Percentiles rank a stretch among this genome's conserved stretches.
Conservation (phyloP, 495 filamentous ascomycete species). For the Xylaria curta region DNA sequence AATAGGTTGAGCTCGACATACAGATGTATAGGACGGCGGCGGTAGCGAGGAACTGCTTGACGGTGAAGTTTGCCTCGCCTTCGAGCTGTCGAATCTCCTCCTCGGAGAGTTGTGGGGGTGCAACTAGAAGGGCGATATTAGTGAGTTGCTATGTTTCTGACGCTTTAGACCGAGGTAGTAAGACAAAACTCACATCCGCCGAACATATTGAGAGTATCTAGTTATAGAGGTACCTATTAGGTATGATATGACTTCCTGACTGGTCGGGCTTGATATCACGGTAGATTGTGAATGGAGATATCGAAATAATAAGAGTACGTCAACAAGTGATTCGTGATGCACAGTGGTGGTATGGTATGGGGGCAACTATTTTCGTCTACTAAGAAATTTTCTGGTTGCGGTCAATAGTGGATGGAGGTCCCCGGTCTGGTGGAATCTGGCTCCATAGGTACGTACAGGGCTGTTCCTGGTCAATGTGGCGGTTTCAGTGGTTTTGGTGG, state of each 20-base stretch:
- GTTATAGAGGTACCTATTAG: not conserved
- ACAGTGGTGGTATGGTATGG: conserved; percentile 15
- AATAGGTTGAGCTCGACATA: conserved; percentile 52
- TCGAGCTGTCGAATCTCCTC: conserved; percentile 70
- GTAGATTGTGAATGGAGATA: not conserved
- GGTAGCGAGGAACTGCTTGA: conserved; percentile 66
- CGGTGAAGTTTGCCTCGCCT: conserved; percentile 69
- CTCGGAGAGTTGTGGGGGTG: conserved; percentile 56
- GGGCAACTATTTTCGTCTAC: conserved; percentile 15
- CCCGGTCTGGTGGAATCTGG: not conserved
- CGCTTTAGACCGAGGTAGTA: not conserved
- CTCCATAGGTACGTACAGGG: not conserved
- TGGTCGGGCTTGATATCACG: not conserved
- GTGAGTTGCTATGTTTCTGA: conserved; percentile 25
- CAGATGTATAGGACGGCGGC: conserved; percentile 81
- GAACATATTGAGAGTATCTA: conserved; percentile 47
- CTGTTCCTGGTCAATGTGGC: not conserved
- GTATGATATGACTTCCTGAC: not conserved
- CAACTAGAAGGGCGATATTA: conserved; percentile 37
- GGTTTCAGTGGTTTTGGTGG: not conserved
- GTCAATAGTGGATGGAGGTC: not conserved
- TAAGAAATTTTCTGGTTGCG: conserved; percentile 14
- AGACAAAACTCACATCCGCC: conserved; percentile 48
- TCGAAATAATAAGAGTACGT: not conserved
- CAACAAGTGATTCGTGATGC: conserved; percentile 7